Evolutionary conservation across 2,329 filamentous ascomycete species (phyloP), one percentile per base, ranked within the genome.

Genomic region (Fusarium lyarnte): DNA sequence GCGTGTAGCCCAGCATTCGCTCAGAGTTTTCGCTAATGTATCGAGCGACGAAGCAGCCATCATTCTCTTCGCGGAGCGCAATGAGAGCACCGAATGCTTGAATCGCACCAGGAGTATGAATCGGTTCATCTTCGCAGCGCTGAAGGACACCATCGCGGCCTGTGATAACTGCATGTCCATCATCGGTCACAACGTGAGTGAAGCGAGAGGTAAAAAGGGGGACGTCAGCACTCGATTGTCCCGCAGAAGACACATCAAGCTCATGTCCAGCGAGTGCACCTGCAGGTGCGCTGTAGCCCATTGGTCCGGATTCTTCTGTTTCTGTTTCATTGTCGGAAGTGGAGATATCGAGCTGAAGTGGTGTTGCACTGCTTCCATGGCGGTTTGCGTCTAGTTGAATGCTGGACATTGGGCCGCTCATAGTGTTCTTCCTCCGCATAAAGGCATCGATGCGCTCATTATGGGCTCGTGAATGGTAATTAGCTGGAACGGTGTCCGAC

Each of bases 121-220:
- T 97, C 0, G 94, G 94, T 77, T 97, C 94, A 77, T 97, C 94
- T 80, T 97, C 94, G 78, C 94, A 97, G 58, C 90, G 88, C 78
- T 97, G 93, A 47, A 96, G 83, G 2, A 87, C 89, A 4, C 90
- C 91, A 58, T 94, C 90, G 61, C 92, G 87, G 10, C 94, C 94
- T 2, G 93, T 96, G 59, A 97, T 93, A 35, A 97, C 88, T 31
- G 92, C 90, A 82, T 97, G 94, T 0, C 94, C 94, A 21, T 90
- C 92, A 5, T 93, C 90, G 0, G 93, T 94, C 31, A 92, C 84
- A 8, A 93, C 85, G 78, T 97, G 93, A 74, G 91, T 92, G 82
- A 97, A 97, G 5, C 94, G 91, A 29, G 90, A 86, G 3, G 93
- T 93, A 4, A 94, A 78, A 31, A 93, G 83, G 2, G 66, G 54